Percentiles rank a stretch among this genome's conserved stretches.
Evolutionary conservation across 2,329 filamentous ascomycete genomes (phyloP).

Genomic region (Calonectria ilicicola): DNA sequence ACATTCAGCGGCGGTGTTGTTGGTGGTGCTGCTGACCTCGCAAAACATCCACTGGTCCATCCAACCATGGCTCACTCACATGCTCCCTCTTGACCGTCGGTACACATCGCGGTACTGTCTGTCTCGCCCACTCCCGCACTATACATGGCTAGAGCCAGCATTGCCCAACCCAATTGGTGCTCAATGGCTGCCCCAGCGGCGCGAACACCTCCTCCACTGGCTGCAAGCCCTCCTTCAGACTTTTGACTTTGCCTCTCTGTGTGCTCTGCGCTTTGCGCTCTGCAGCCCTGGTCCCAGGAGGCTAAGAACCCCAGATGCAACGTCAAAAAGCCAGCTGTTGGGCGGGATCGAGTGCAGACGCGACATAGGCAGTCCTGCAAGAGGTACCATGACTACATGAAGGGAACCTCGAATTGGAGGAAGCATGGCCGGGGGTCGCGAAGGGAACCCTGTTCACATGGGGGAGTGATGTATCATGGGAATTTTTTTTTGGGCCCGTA

Average conservation of each 20-base stretch:
- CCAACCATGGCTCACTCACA: conserved; percentile 7
- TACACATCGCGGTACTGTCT: neutral
- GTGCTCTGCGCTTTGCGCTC: neutral
- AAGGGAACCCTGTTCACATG: conserved; percentile 4
- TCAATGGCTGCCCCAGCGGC: conserved; percentile 15
- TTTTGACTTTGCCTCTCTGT: neutral
- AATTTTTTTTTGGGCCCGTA: conserved; percentile 14
- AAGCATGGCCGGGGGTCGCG: neutral
- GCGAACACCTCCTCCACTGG: conserved; percentile 25
- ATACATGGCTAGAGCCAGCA: conserved; percentile 3
- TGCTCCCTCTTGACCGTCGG: neutral
- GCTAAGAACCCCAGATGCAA: conserved; percentile 26
- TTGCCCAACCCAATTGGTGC: conserved; percentile 9
- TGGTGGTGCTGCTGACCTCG: conserved; percentile 6
- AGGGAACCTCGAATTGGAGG: conserved; percentile 16
- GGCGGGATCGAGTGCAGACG: neutral
- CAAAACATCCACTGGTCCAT: neutral
- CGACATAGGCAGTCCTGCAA: neutral
- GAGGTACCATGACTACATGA: neutral
- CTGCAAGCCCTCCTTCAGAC: conserved; percentile 13
- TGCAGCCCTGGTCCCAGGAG: conserved; percentile 5
- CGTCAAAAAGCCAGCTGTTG: conserved; percentile 15
- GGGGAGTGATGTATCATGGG: conserved; percentile 15
- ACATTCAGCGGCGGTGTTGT: conserved; percentile 4
- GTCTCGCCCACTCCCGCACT: neutral